phyloP scores from a whole-genome alignment of 108 stramenopile species.

The Fragilaria radians region DNA sequence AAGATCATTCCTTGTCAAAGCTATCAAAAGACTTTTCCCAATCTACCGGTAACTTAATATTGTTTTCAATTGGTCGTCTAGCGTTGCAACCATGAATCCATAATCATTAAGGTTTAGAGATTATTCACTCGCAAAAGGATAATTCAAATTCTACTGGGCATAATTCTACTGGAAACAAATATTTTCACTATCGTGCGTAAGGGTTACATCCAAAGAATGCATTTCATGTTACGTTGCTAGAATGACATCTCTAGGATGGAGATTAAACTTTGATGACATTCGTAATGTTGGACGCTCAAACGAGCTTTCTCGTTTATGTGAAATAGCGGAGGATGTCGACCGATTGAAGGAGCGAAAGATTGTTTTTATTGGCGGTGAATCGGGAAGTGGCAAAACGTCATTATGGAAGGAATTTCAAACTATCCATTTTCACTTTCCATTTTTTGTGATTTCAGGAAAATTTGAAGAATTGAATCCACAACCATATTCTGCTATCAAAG shows the following conservation, averaged over 20 bases:
- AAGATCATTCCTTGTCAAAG: no score
- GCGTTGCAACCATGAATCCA: no score
- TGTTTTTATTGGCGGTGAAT: background rate
- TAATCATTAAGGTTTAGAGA: no score
- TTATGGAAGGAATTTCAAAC: background rate
- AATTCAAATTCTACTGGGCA: constrained; percentile 14
- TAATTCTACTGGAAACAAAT: no score
- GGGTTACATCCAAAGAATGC: no score
- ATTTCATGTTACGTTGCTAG: no score
- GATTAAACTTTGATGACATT: background rate
- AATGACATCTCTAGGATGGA: no score
- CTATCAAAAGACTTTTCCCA: no score
- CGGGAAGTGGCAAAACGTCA: background rate
- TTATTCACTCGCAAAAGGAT: no score
- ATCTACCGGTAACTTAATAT: no score
- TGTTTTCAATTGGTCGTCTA: no score
- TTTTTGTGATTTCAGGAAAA: background rate
- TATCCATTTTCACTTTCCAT: background rate
- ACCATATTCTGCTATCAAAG: background rate
- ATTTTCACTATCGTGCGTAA: no score
- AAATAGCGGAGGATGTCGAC: background rate
- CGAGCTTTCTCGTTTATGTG: background rate
- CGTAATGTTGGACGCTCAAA: background rate
- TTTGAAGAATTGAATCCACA: background rate
- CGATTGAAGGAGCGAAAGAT: background rate